A percentile compares a stretch with the other conserved stretches of the same genome.
Conservation (phyloP, 2,329 filamentous ascomycete species). For the Fusarium xylarioides region DNA sequence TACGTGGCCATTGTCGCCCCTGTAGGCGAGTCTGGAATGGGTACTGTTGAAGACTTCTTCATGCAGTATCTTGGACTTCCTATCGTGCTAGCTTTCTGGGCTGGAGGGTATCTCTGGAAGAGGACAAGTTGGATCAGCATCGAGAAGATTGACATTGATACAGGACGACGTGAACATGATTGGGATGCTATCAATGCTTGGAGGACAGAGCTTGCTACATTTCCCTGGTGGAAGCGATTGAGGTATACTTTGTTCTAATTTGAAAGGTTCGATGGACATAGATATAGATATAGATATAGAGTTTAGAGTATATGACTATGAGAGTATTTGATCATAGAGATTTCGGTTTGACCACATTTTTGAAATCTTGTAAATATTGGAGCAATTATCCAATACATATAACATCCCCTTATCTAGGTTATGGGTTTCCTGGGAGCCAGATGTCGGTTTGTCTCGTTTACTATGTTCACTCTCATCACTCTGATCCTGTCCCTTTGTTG, state of each 20-base stretch:
- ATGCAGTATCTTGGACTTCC: constrained; percentile 62
- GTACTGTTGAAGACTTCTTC: constrained; percentile 62
- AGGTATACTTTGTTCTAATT: constrained; percentile 21
- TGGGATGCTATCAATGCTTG: constrained; percentile 68
- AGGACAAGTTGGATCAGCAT: constrained; percentile 65
- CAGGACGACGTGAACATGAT: constrained; percentile 69
- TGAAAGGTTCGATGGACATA: rapidly evolving
- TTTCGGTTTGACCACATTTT: neutral
- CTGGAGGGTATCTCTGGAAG: constrained; percentile 71
- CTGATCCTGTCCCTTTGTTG: neutral
- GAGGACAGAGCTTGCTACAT: constrained; percentile 57
- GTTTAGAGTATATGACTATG: neutral
- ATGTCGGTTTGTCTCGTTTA: neutral
- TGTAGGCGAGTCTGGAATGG: constrained; percentile 43
- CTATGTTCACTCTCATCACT: neutral
- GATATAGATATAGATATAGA: neutral
- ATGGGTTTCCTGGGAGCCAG: rapidly evolving
- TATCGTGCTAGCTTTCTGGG: constrained; percentile 64
- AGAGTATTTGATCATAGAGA: neutral
- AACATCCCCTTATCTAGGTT: neutral
- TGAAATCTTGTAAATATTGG: rapidly evolving
- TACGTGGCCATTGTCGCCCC: constrained; percentile 58
- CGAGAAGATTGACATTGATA: constrained; percentile 72
- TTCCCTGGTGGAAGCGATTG: constrained; percentile 58
- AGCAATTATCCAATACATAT: rapidly evolving